Base-by-base conservation (phyloP, 129 eudicot genomes). In the Flaveria bidentis region DNA sequence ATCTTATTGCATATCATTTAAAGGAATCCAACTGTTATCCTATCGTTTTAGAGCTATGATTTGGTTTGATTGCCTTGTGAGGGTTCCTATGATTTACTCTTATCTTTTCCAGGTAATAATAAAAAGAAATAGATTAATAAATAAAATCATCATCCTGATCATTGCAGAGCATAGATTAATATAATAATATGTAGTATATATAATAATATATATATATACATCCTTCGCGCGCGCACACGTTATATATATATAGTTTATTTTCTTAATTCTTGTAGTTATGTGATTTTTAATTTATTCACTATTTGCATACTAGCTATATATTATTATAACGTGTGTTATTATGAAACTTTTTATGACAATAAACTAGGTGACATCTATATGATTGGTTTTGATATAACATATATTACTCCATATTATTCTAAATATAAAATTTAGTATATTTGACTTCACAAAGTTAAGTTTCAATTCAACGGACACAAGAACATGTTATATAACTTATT, bases 61-160 rank as follows among this genome's bases (percentile, higher is more conserved):
- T 52, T 30, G 76, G 58, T 75, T 62, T 47, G 70, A 75, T 75
- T 75, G 70, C 62, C 63, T 47, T n/a, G 72, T 72, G 76, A 36
- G 67, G 67, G 67, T 72, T 72, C 51, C 51, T 28, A n/a, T 71
- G 76, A 52, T 52, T 28, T 51, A 30, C 71, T 74, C 71, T 75
- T 63, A 75, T 75, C 72, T 61, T 74, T 75, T 61, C 61, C 23
- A 25, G 39, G 51, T 49, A 60, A 74, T 23, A 60, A 42, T 60
- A 15, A 60, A 1, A 23, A 60, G 1, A 7, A 5, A 3, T 26
- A 33, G 36, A 60, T 60, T 60, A 12, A 26, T 61, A 3, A 61
- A 25, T 61, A 36, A 36, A 36, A 36, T 36, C 41, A 5, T 36
- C 41, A 36, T 36, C 41, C 41, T 36, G 41, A 36, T 36, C 41